Evolutionary conservation across 2,329 filamentous ascomycete genomes (phyloP).

Genomic region (Penicillium frequentans): DNA sequence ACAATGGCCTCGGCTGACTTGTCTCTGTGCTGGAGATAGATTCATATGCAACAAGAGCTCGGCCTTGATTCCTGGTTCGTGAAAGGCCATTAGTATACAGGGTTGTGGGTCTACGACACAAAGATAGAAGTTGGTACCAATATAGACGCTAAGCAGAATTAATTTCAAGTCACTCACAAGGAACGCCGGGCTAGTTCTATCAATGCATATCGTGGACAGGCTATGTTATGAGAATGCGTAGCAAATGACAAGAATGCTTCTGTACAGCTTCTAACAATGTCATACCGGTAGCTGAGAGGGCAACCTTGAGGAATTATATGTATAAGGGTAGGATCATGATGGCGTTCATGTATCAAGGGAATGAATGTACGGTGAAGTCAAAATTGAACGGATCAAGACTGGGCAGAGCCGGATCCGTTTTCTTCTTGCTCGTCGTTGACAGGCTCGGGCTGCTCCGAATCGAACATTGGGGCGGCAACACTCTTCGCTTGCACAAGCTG

Average conservation of each 20-base stretch:
- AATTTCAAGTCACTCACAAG: neutral
- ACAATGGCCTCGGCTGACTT: no score
- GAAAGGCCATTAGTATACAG: no score
- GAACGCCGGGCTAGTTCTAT: conserved; percentile 22
- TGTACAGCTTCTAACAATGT: conserved; percentile 14
- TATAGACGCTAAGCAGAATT: neutral
- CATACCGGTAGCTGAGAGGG: neutral
- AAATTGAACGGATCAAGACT: conserved; percentile 8
- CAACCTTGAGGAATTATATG: conserved; percentile 12
- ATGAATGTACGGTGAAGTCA: neutral
- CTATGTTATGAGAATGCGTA: conserved; percentile 12
- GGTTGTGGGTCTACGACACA: no score
- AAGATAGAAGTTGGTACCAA: no score
- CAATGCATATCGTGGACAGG: conserved; percentile 14
- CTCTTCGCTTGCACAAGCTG: conserved; percentile 46
- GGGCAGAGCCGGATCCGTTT: conserved; percentile 12
- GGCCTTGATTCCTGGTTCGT: no score
- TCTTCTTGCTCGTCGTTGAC: conserved; percentile 8
- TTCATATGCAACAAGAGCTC: no score
- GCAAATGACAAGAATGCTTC: conserved; percentile 8
- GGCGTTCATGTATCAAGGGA: neutral
- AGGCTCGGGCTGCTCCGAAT: neutral
- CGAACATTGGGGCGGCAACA: conserved; percentile 16
- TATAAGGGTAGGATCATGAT: neutral
- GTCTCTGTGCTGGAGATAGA: no score